phyloP scores from a whole-genome alignment of 108 stramenopile genomes.

The Seminavis robusta region DNA sequence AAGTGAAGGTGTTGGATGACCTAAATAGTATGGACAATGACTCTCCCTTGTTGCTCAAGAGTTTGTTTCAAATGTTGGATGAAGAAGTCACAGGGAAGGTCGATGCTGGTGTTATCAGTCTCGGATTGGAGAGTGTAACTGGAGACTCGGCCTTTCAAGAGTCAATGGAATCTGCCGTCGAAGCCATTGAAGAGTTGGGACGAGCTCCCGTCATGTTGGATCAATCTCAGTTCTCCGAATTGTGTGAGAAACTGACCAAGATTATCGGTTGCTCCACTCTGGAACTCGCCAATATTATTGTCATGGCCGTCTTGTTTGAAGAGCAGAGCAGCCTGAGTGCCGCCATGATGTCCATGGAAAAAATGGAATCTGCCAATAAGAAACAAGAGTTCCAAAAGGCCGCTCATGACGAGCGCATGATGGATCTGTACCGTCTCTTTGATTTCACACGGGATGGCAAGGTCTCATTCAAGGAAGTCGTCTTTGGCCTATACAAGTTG shows the following conservation, averaged over 20 bases:
- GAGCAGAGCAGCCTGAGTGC: constrained; percentile 1
- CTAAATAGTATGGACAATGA: constrained; percentile 12
- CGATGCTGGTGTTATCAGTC: constrained; percentile 10
- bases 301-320: constrained; percentile 14
- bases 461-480: constrained; percentile 21
- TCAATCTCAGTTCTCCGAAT: no score
- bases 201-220: no score
- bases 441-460: constrained; percentile 10
- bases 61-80: constrained; percentile 18
- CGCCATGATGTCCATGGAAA: neutral
- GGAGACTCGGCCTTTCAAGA: constrained; percentile 11
- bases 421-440: constrained; percentile 18
- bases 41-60: constrained; percentile 19
- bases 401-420: constrained; percentile 18
- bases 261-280: no score
- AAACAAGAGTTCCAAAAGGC: constrained; percentile 1
- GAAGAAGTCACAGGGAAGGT: constrained; percentile 13
- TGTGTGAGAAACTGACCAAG: no score
- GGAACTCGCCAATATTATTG: constrained; percentile 21
- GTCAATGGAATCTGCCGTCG: constrained; percentile 10
- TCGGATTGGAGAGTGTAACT: constrained; percentile 15
- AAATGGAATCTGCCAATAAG: constrained; percentile 1
- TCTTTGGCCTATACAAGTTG: constrained; percentile 22
- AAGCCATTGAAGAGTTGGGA: no score
- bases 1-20: neutral